Evolutionary conservation across 179 eudicot genomes (phyloP), one percentile per base, ranked within the genome.

Genomic region (Beta macrorhiza): DNA sequence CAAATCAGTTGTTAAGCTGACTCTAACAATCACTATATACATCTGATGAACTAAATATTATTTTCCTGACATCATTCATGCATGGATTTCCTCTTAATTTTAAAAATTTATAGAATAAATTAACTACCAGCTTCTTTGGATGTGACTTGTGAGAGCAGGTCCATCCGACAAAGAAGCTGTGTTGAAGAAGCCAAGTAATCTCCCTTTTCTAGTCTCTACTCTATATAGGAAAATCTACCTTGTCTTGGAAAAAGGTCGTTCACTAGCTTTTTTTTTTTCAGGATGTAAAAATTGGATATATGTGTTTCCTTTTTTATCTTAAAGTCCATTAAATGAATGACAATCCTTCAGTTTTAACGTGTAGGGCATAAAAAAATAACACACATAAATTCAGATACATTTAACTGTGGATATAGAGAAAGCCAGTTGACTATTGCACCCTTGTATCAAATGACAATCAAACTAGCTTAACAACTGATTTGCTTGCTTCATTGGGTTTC

Each of bases 401-500:
- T 3, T 37, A 37, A 37, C 42, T 37, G 42, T 37, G 42, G 42
- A 37, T 2, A 37, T 37, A 37, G 42, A 37, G 42, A 37, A 37
- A 37, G 25, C 25, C 25, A 25, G 25, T 25, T 25, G 25, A 25
- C 25, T 25, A 25, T 25, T 25, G 25, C 25, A 25, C 25, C 25
- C 25, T 25, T 25, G 25, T 25, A 25, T 25, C 25, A 25, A 25
- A 25, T 25, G 25, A 25, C 25, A 25, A 25, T 25, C 25, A 25
- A 25, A 25, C 25, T 25, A 80, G 96, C 84, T 87, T 87, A 92
- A 90, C 92, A 85, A 88, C 91, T 88, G 78, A 82, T 76, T 92
- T 87, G 92, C 97, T 92, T 90, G 86, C 82, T 82, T 63, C 3
- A 17, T 78, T 89, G 88, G 93, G 87, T 90, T 92, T 92, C 96